phyloP scores from a whole-genome alignment of 116 monocot species.

The Phalaenopsis hybrid region DNA sequence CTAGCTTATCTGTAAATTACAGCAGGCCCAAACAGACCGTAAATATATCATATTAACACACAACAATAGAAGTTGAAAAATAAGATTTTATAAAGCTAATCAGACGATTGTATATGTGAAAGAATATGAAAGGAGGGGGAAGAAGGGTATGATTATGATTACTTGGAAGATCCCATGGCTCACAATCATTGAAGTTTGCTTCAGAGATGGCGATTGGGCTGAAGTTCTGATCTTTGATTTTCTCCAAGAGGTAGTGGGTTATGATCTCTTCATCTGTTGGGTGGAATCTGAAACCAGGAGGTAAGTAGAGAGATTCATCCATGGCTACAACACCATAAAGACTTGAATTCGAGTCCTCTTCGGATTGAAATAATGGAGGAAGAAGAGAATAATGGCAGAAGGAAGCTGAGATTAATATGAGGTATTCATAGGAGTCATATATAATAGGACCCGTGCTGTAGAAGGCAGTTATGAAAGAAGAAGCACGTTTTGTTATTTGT shows the following conservation, averaged over 20 bases:
- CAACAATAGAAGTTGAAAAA: too few species aligned
- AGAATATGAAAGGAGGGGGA: neutral
- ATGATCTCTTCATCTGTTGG: conserved; percentile 16
- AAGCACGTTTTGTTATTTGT: conserved; percentile 6
- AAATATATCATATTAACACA: too few species aligned
- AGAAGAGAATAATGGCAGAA: neutral
- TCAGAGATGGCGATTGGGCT: conserved; percentile 4
- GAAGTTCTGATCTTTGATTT: conserved; percentile 4
- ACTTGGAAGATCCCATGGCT: conserved; percentile 23
- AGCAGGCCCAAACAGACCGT: too few species aligned
- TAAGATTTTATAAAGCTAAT: too few species aligned
- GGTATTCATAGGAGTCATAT: neutral
- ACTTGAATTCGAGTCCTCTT: neutral
- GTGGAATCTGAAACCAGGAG: conserved; percentile 17
- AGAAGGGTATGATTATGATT: conserved; percentile 5
- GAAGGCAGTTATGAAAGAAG: conserved; percentile 4
- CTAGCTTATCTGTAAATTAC: too few species aligned
- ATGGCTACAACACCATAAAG: neutral
- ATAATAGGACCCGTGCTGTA: neutral
- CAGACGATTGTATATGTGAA: too few species aligned
- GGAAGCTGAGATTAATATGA: too few species aligned
- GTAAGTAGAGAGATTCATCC: conserved; percentile 3
- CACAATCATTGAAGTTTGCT: conserved; percentile 8
- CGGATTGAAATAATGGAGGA: neutral
- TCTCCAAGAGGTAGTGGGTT: conserved; percentile 3